A percentile compares a stretch with the other conserved stretches of the same genome.
These are phyloP conservation scores for Chlorella vulgaris DNA, from an alignment of 139 green algal species.

Conservation along the genomic window DNA sequence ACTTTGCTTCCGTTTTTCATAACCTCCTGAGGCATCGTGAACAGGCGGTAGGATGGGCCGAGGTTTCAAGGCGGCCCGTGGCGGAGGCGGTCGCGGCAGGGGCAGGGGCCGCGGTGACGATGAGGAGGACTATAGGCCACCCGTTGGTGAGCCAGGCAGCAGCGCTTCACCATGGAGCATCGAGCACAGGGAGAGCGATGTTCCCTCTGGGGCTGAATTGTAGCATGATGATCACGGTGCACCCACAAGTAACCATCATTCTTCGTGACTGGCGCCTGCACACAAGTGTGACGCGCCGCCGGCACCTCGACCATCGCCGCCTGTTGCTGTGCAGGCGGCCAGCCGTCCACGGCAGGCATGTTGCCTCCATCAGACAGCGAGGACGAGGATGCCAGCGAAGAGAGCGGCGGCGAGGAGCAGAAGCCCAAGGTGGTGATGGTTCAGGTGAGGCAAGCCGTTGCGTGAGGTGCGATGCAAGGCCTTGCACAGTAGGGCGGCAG, in stretches of 20 bases:
- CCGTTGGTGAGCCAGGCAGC: neutral
- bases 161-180: neutral
- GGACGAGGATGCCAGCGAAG: slow-evolving; percentile 54
- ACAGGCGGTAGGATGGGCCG: slow-evolving; percentile 5
- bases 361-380: slow-evolving; percentile 76
- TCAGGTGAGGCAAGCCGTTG: slow-evolving; percentile 18
- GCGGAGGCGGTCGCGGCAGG: neutral
- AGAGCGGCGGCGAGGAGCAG: slow-evolving; percentile 29
- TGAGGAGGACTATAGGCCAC: slow-evolving; percentile 1
- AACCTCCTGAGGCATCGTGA: too few relatives aligned
- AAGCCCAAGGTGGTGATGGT: slow-evolving; percentile 33
- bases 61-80: slow-evolving; percentile 2
- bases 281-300: too few relatives aligned
- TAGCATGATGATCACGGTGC: too few relatives aligned
- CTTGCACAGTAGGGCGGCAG: too few relatives aligned
- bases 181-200: neutral
- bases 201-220: neutral
- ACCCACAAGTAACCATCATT: too few relatives aligned
- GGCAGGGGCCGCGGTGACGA: slow-evolving; percentile 17
- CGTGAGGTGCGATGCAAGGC: neutral
- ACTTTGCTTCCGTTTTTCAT: too few relatives aligned
- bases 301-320: neutral
- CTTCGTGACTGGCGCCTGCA: too few relatives aligned
- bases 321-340: slow-evolving; percentile 36
- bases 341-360: slow-evolving; percentile 73